Evolutionary conservation across 495 filamentous ascomycete species (phyloP), one percentile per base, ranked within the genome.

Genomic region (Talaromyces wortmannii): DNA sequence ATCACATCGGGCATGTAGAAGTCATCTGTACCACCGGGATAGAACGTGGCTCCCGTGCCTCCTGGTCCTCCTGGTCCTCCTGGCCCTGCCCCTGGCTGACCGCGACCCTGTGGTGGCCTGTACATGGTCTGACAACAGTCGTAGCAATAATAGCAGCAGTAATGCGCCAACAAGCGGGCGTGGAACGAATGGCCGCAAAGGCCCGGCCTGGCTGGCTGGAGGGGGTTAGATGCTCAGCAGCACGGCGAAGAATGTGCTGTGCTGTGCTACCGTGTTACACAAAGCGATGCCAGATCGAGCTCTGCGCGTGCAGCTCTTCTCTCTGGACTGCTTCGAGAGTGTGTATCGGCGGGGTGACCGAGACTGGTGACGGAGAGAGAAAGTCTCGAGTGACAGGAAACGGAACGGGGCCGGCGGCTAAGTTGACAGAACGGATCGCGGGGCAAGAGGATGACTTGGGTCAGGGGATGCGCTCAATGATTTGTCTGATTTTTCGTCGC

Each of bases 1-100:
- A 90, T 79, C 61, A 90, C 77, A 64, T 88, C 85, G 61, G 85
- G 82, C 66, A 84, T 86, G 70, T 87, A 90, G 63, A 90, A 97
- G 72, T 95, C 90, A 77, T 97, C 92, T 57, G 82, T 76, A 42
- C 86, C 88, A 65, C 92, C 90, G 60, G 94, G 92, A 70, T 89
- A 87, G 75, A 95, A 96, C 48, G 92, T 95, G 56, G 92, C 90
- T 65, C 8, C 36, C 36, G 36, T 40, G 36, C 23, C 23, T 23
- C 23, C 23, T 1, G 23, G 23, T 23, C 23, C 23, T 23, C 23
- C 23, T 23, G 23, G 23, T 23, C 23, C 23, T 23, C 23, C 23
- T 23, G 36, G 36, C 8, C 86, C 86, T 61, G 92, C 73, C 57
- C 75, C 66, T 61, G 70, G 65, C 62, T 75, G 76, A 68, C 70